phyloP scores from a whole-genome alignment of 192 early-diverging fungal species.

The Pilaira anomala region DNA sequence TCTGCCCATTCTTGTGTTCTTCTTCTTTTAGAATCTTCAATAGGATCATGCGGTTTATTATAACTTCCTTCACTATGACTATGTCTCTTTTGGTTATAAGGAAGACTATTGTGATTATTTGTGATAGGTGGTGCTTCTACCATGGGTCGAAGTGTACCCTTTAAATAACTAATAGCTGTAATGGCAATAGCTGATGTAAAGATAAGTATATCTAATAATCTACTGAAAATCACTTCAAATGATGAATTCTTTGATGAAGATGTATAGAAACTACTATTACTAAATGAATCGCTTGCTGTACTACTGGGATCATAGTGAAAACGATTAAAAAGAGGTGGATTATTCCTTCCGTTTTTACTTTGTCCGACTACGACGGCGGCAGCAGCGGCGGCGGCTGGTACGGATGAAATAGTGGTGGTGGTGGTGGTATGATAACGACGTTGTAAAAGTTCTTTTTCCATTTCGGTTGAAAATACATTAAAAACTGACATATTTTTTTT shows the following conservation, averaged over 20 bases:
- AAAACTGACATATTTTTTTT: constrained; percentile 7
- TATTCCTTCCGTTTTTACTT: too few species aligned
- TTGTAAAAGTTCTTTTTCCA: not conserved
- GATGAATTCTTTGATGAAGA: constrained; percentile 3
- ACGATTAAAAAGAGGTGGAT: constrained; percentile 1
- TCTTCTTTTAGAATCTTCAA: constrained; percentile 4
- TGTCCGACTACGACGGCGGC: too few species aligned
- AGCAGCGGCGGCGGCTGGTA: not conserved
- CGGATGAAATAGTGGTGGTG: constrained; percentile 6
- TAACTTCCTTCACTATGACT: not conserved
- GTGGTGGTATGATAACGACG: constrained; percentile 6
- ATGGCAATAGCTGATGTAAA: constrained; percentile 24
- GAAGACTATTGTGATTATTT: not conserved
- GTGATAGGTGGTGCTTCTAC: not conserved
- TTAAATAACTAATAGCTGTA: constrained; percentile 17
- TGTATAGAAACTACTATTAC: not conserved
- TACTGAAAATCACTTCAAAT: constrained; percentile 1
- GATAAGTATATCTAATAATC: constrained; percentile 16
- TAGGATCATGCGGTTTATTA: not conserved
- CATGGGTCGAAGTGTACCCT: constrained; percentile 13
- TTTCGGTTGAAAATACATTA: constrained; percentile 9
- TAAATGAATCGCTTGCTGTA: not conserved
- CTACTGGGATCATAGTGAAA: constrained; percentile 3
- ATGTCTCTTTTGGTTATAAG: not conserved
- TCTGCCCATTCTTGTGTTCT: constrained; percentile 22